Base-by-base conservation (phyloP, 2,329 filamentous ascomycete species). In the Penicillium sp. region DNA sequence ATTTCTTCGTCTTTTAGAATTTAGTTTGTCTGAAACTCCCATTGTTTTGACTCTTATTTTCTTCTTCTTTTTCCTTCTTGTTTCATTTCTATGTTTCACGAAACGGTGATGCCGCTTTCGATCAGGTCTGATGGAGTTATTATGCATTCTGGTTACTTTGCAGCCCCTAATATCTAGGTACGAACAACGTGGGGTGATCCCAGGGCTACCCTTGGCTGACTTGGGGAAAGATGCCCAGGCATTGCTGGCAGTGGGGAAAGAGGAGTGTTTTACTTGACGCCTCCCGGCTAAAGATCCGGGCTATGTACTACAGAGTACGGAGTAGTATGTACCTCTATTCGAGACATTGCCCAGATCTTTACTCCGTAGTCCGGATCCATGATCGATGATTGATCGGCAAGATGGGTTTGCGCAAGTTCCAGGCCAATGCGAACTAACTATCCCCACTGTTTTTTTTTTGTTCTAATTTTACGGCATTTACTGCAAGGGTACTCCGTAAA, bases 171-270 rank as follows among this genome's bases (percentile, higher is more conserved):
- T 50, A 23, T 4, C 23, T 23, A 23, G 23, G 23, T 23, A 50
- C 46, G 46, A 45, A 45, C 21, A 40, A 38, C 21, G 46, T 55
- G 46, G 53, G 46, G 38, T 50, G 46, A 43, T 31, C 17, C 15
- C 12, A 33, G 19, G 5, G 19, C 19, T 25, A 6, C n/a, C 6
- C 21, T 35, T 45, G 38, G 47, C 52, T 55, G 45, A 43, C 29
- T 37, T 51, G 31, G 37, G 46, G 17, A 25, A 19, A 42, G 25
- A 29, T 49, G 47, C 9, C n/a, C n/a, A 40, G 37, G n/a, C 49
- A 19, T 41, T 41, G 52, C 40, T 42, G 45, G 37, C 37, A 55
- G 45, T 55, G 37, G 45, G 15, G 37, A 27, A 25, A 29, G 15
- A 17, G 15, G 10, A 33, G 35, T 27, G 15, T 17, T 19, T 40